Evolutionary conservation across 768 basidiomycete genomes (phyloP).

Genomic region (Tulasnella sp.): DNA sequence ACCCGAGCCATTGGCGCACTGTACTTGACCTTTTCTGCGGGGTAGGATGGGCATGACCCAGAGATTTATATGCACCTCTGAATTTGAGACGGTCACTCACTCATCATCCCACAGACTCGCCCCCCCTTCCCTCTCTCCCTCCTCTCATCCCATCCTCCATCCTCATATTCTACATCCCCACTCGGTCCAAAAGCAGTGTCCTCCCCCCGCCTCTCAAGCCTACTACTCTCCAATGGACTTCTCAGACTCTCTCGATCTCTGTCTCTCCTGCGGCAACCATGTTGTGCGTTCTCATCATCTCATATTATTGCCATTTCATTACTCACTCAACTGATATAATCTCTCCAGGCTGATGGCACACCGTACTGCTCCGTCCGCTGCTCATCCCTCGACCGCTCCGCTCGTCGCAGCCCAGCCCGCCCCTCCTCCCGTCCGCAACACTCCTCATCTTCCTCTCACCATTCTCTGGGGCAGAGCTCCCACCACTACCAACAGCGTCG

Average conservation of each 20-base stretch:
- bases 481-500: not conserved
- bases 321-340: not conserved
- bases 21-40: too few species aligned
- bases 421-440: not conserved
- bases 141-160: too few species aligned
- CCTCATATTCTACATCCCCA: too few species aligned
- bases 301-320: not conserved
- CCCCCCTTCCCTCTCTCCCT: too few species aligned
- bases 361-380: conserved; percentile 13
- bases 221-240: conserved; percentile 10
- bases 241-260: conserved; percentile 9
- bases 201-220: too few species aligned
- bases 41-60: too few species aligned
- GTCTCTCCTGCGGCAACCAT: conserved; percentile 9
- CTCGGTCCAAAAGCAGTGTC: too few species aligned
- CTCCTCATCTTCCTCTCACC: not conserved
- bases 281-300: conserved; percentile 6
- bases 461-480: not conserved
- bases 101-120: too few species aligned
- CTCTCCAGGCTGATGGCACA: conserved; percentile 8
- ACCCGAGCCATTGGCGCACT: too few species aligned
- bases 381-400: not conserved
- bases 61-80: too few species aligned
- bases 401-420: not conserved
- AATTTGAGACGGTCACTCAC: too few species aligned